Base-by-base conservation (phyloP, 2,329 filamentous ascomycete species). In the Aspergillus novoparasiticus region DNA sequence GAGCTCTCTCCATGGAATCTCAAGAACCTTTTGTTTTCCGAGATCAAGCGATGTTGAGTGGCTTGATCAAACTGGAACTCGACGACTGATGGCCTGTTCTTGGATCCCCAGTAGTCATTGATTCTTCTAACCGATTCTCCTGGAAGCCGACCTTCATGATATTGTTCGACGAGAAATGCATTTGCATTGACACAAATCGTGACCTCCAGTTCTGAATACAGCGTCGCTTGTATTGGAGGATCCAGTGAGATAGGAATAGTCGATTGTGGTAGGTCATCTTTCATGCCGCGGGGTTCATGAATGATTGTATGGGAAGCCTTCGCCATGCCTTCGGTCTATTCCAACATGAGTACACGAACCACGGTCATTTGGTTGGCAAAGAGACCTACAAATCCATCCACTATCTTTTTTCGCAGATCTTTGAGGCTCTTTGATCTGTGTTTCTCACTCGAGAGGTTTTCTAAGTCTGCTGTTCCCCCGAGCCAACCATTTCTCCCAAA, bases 1-100 rank as follows among this genome's bases (percentile, higher is more conserved):
- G 79, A 75, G 53, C 73, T 74, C 19, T 78, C 73, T 9, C 81
- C 81, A 55, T 80, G 75, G 67, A 86, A 85, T 9, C 75, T 71
- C 64, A 86, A 75, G 8, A 72, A 78, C 19, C 78, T 73, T 55
- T 83, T 72, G 64, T 85, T 84, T 53, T 75, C 72, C 12, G 76
- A 66, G 60, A 86, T 79, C 6, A 86, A 71, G 23, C 81, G 77
- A 12, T 79, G 77, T 67, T 86, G 84, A 10, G 82, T 85, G 23
- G 72, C 71, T 69, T 84, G 81, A 68, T 85, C 83, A 66, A 83
- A 86, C 65, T 81, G 79, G 68, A 86, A 86, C 63, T 85, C 81
- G 10, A 79, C 74, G 26, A 85, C 82, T 46, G 78, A 76, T 19
- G 81, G 79, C 12, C 82, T 74, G 56, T 83, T 82, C 61, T 82